A percentile compares a stretch with the other conserved stretches of the same genome.
These are phyloP conservation scores for Stephanodiscus minutulus DNA, from an alignment of 108 stramenopile species.

Conservation along the genomic window DNA sequence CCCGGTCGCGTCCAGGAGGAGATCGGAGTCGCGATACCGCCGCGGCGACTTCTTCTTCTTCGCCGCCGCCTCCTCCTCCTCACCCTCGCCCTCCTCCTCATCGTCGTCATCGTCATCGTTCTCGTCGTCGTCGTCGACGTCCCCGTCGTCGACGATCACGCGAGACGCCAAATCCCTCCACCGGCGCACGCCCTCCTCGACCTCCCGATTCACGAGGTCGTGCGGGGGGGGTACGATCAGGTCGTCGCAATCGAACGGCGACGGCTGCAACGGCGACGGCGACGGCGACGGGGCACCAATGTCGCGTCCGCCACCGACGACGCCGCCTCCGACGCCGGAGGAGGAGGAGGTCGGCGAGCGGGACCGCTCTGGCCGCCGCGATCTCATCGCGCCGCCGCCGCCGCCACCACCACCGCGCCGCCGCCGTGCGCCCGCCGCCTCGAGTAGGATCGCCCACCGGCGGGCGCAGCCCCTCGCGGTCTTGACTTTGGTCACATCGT, in stretches of 20 bases:
- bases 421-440: not conserved
- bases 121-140: not conserved
- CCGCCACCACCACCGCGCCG: not conserved
- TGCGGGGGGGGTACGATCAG: conserved; percentile 44
- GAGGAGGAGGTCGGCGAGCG: too few relatives aligned
- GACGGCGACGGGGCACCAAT: too few relatives aligned
- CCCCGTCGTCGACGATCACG: conserved; percentile 19
- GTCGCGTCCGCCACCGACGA: not conserved
- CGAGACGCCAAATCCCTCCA: conserved; percentile 66
- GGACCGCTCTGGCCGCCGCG: not conserved
- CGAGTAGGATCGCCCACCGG: conserved; percentile 25
- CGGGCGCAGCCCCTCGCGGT: conserved; percentile 32
- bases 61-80: not conserved
- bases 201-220: conserved; percentile 49
- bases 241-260: conserved; percentile 63
- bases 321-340: not conserved
- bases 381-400: not conserved
- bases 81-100: not conserved
- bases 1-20: conserved; percentile 16
- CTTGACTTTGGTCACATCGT: conserved; percentile 25
- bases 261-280: not conserved
- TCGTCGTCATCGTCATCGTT: conserved; percentile 11
- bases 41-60: too few relatives aligned
- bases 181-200: conserved; percentile 24
- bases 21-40: not conserved